Base-by-base conservation (phyloP, 495 filamentous ascomycete species). In the Penicillium mononematosum region DNA sequence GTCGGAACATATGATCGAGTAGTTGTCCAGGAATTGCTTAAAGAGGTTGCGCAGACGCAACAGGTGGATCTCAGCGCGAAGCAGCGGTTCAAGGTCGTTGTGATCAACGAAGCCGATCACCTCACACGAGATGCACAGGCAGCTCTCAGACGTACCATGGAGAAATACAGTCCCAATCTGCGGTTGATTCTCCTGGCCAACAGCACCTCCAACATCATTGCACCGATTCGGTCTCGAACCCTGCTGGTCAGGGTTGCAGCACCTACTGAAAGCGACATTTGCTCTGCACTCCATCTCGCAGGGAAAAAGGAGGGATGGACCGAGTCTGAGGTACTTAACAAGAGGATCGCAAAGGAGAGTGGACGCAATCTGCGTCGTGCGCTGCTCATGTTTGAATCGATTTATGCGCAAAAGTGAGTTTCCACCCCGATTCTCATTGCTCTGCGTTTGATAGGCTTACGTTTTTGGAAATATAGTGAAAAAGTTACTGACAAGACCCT, bases 81-180 rank as follows among this genome's bases (percentile, higher is more conserved):
- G 67, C 94, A 98, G 69, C 82, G 85, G 44, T 98, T 98, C 78
- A 98, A 98, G 76, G 91, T 98, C 12, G 95, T 98, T 2, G 92
- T 98, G 36, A 96, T 98, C 78, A 98, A 98, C 66, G 94, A 98
- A 76, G 94, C 94, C n/a, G 95, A 98, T 64, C 88, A 96, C 64
- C 77, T 98, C 46, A 95, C 88, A 1, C 76, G 94, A 42, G 94
- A 98, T 82, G 94, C 94, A 7, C 94, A 98, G 74, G 95, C 95
- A 1, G 94, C 94, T 49, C 78, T 98, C 68, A 83, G 94, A 68
- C 81, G 94, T 54, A 98, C 94, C 0, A 98, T 98, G 94, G 94
- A 98, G 77, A 98, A 98, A 78, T 98, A 98, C 75, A 91, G 87
- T 59, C 93, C 94, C 20, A 98, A 98, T 71, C 61, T 98, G 59